Percentiles rank a stretch among this genome's conserved stretches.
Conservation (phyloP, 768 basidiomycete species). For the Boletus pseudopeckii region DNA sequence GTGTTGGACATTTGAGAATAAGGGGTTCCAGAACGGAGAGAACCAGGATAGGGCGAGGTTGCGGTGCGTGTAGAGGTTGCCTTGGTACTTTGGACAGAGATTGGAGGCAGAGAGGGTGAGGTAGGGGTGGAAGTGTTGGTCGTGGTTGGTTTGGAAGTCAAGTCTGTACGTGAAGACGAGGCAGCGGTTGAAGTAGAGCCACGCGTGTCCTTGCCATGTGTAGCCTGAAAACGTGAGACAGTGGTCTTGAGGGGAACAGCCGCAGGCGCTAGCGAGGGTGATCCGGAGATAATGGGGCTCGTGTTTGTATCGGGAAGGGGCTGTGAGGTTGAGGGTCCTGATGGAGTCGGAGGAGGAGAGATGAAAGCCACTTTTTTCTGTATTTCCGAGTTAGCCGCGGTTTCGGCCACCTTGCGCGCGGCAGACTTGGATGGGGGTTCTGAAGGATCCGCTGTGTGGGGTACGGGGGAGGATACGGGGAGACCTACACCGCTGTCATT, state of each 20-base stretch:
- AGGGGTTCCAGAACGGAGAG: slow-evolving; percentile 76
- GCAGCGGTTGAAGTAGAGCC: slow-evolving; percentile 62
- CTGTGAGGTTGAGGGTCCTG: slow-evolving; percentile 46
- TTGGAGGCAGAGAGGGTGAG: slow-evolving; percentile 56
- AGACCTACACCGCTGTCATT: slow-evolving; percentile 36
- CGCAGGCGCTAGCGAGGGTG: slow-evolving; percentile 25
- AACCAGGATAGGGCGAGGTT: slow-evolving; percentile 62
- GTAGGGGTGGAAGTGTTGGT: slow-evolving; percentile 50
- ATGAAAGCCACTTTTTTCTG: slow-evolving; percentile 88
- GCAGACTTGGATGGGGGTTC: slow-evolving; percentile 27
- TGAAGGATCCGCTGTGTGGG: slow-evolving; percentile 15
- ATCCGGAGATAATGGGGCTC: slow-evolving; percentile 32
- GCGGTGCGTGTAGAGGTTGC: slow-evolving; percentile 61
- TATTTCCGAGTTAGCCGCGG: slow-evolving; percentile 40
- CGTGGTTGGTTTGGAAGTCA: slow-evolving; percentile 42
- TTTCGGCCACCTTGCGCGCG: slow-evolving; percentile 40
- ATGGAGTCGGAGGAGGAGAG: slow-evolving; percentile 72
- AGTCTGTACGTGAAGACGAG: slow-evolving; percentile 59
- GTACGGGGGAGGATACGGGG: slow-evolving; percentile 33
- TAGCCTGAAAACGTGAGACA: slow-evolving; percentile 72
- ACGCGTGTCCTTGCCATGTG: slow-evolving; percentile 66
- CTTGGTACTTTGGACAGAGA: slow-evolving; percentile 51
- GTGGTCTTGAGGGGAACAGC: slow-evolving; percentile 54
- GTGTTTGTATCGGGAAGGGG: slow-evolving; percentile 47
- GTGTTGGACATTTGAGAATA: slow-evolving; percentile 75